Evolutionary conservation across 140 eudicot genomes (phyloP).

Genomic region (Ambrosia hybrid): DNA sequence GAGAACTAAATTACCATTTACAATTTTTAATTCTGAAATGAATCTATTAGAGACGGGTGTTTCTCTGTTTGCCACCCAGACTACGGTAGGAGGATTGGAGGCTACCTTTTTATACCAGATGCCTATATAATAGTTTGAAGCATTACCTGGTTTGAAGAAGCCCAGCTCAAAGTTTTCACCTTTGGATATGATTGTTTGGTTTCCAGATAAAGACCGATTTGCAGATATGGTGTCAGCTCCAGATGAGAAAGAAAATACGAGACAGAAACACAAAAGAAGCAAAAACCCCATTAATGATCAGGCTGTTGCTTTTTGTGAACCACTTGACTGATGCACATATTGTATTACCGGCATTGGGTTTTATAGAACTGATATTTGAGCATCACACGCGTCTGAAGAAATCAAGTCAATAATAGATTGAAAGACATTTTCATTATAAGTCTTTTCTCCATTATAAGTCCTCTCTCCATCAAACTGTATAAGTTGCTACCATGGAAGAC

Average conservation of each 20-base stretch:
- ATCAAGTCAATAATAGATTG: too few relatives aligned
- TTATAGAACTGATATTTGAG: slow-evolving; percentile 2
- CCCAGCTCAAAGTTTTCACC: not conserved
- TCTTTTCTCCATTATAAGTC: too few relatives aligned
- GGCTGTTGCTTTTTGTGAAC: not conserved
- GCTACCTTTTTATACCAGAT: too few relatives aligned
- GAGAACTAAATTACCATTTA: too few relatives aligned
- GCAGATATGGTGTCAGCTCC: slow-evolving; percentile 46
- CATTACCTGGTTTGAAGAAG: too few relatives aligned
- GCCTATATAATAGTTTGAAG: too few relatives aligned
- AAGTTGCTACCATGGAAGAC: not conserved
- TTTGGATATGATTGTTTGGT: slow-evolving; percentile 49
- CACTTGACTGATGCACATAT: not conserved
- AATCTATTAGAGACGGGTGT: too few relatives aligned
- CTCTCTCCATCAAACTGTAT: not conserved
- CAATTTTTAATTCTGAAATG: too few relatives aligned
- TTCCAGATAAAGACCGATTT: slow-evolving; percentile 51
- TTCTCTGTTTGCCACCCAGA: too few relatives aligned
- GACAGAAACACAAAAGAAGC: slow-evolving; percentile 24
- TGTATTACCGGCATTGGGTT: slow-evolving; percentile 3
- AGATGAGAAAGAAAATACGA: slow-evolving; percentile 17
- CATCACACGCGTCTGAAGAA: too few relatives aligned
- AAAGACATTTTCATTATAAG: too few relatives aligned
- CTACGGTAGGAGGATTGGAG: too few relatives aligned
- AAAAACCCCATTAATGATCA: slow-evolving; percentile 5